Evolutionary conservation across 78 protist species (phyloP).

Genomic region (Cyanophora paradoxa): DNA sequence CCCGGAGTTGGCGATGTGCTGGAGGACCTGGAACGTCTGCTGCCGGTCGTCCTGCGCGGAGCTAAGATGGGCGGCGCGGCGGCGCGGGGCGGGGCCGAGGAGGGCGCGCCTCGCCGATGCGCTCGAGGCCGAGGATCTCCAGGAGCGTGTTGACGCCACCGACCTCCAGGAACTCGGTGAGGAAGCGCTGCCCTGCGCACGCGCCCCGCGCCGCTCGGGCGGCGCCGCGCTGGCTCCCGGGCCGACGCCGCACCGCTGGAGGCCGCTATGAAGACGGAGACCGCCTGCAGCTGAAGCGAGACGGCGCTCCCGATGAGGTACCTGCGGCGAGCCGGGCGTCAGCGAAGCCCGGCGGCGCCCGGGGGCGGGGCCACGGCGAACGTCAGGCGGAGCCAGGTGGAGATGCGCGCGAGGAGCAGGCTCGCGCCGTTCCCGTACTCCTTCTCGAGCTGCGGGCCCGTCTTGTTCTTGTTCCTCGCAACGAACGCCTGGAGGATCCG

Average conservation of each 20-base stretch:
- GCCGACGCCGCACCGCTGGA: too few species aligned
- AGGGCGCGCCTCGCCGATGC: too few species aligned
- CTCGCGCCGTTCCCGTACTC: not conserved
- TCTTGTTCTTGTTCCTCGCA: too few species aligned
- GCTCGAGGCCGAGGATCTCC: not conserved
- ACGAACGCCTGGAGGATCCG: too few species aligned
- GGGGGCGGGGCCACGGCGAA: not conserved
- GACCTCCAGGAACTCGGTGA: slow-evolving; percentile 3
- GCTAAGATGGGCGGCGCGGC: too few species aligned
- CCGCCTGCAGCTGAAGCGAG: not conserved
- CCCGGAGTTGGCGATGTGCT: not conserved
- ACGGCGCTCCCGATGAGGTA: too few species aligned
- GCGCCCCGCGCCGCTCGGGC: too few species aligned
- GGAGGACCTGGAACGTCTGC: not conserved
- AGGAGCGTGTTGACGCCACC: not conserved
- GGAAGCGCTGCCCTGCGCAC: slow-evolving; percentile 9
- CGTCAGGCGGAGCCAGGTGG: not conserved
- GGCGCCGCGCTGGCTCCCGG: too few species aligned
- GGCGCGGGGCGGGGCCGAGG: too few species aligned
- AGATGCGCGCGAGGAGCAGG: not conserved
- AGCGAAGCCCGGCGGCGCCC: too few species aligned
- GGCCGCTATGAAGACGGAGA: not conserved
- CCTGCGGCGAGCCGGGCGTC: too few species aligned
- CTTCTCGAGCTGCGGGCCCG: not conserved
- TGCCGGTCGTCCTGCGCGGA: not conserved